phyloP scores from a whole-genome alignment of 805 yeast species.

The Pichia nakasei region DNA sequence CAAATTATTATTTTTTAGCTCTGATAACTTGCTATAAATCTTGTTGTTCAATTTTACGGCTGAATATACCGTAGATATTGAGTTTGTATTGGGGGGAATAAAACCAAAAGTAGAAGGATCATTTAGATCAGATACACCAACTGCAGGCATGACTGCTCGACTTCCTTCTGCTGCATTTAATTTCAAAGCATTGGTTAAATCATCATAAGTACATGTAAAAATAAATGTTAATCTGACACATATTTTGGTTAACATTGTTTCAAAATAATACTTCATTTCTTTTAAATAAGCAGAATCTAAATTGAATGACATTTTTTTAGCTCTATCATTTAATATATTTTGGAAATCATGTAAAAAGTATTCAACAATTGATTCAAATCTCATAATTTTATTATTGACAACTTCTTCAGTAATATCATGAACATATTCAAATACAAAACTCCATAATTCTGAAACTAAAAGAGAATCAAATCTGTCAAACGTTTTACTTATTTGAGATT shows the following conservation, averaged over 20 bases:
- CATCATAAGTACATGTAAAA: slow-evolving; percentile 29
- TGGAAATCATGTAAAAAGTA: slow-evolving; percentile 40
- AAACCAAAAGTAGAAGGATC: slow-evolving; percentile 35
- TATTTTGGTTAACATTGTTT: slow-evolving; percentile 20
- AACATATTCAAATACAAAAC: slow-evolving; percentile 35
- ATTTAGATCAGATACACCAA: slow-evolving; percentile 8
- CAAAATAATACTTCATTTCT: slow-evolving; percentile 28
- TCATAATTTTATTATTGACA: slow-evolving; percentile 32
- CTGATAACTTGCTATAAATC: slow-evolving; percentile 27
- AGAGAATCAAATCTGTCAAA: slow-evolving; percentile 37
- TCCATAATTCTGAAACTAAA: slow-evolving; percentile 52
- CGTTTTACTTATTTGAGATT: slow-evolving; percentile 26
- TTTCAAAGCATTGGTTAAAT: slow-evolving; percentile 25
- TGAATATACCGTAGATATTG: slow-evolving; percentile 48
- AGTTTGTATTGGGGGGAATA: slow-evolving; percentile 57
- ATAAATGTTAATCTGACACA: slow-evolving; percentile 22
- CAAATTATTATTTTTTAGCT: slow-evolving; percentile 35
- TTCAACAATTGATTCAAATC: slow-evolving; percentile 47
- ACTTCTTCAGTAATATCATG: slow-evolving; percentile 25
- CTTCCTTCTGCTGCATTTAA: slow-evolving; percentile 1
- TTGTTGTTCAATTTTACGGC: slow-evolving; percentile 38
- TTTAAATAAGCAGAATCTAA: slow-evolving; percentile 35
- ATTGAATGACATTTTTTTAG: slow-evolving; percentile 14
- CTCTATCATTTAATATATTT: slow-evolving; percentile 12
- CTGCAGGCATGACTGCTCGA: slow-evolving; percentile 3